phyloP scores from a whole-genome alignment of 2,329 filamentous ascomycete genomes.

The Fusarium sp. region DNA sequence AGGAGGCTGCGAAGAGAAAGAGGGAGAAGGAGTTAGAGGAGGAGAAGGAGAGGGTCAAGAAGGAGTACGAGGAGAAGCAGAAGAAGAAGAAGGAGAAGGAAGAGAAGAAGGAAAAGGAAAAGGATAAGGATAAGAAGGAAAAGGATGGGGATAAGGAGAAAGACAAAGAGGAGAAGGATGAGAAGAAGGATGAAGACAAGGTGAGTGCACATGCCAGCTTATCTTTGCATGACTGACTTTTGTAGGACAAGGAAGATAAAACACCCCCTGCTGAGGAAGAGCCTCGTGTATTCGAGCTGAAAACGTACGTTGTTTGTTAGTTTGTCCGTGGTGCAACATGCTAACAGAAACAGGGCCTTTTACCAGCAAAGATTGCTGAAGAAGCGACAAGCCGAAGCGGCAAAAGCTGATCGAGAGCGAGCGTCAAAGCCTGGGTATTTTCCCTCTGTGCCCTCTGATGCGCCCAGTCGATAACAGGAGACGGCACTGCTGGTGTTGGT shows the following conservation, averaged over 20 bases:
- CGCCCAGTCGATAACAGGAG: conserved; percentile 50
- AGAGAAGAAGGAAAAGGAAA: conserved; percentile 58
- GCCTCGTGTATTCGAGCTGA: conserved; percentile 83
- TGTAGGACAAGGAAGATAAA: conserved; percentile 37
- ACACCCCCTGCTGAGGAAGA: conserved; percentile 59
- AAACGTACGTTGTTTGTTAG: conserved; percentile 66
- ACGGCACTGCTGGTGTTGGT: not conserved
- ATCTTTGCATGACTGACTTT: not conserved
- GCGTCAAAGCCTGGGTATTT: conserved; percentile 83
- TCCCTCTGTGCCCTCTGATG: conserved; percentile 80
- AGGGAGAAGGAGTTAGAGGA: conserved; percentile 70
- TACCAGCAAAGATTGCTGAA: conserved; percentile 86
- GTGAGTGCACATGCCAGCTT: not conserved
- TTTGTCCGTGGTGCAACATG: not conserved
- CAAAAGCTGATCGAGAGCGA: conserved; percentile 83
- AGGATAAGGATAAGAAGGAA: conserved; percentile 55
- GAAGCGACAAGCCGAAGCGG: conserved; percentile 62
- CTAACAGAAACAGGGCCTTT: conserved; percentile 69
- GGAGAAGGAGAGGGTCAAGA: conserved; percentile 73
- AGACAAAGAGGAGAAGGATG: conserved; percentile 45
- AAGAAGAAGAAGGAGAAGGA: conserved; percentile 74
- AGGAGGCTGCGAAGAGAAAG: conserved; percentile 71
- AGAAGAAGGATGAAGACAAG: conserved; percentile 36
- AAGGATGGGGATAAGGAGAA: conserved; percentile 53
- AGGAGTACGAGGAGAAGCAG: conserved; percentile 80